Evolutionary conservation across 2,329 filamentous ascomycete genomes (phyloP), one percentile per base, ranked within the genome.

Genomic region (Fusarium goolgardi): DNA sequence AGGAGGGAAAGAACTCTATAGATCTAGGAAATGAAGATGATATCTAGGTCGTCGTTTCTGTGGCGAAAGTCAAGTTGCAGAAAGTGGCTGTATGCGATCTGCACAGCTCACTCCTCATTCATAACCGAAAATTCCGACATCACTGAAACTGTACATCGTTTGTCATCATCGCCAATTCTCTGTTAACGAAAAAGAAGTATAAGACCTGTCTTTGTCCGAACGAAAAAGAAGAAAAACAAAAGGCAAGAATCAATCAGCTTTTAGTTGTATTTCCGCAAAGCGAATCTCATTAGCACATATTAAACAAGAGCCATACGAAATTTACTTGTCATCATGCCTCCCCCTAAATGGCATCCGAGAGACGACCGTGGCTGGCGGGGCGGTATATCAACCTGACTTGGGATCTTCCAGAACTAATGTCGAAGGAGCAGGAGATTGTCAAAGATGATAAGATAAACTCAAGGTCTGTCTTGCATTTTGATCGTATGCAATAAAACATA

Each of bases 381-480:
- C 54, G 66, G 11, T 70, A 67, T 21, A 35, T 64, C 3, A 70
- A 70, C 11, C 35, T 70, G 18, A 70, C 63, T 4, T 70, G 67
- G 63, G 67, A 70, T 39, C 49, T 71, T 8, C 52, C 61, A 2
- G 55, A 70, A 18, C 44, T 70, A 3, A 61, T 68, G 52, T 32
- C 37, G 0, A 70, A 70, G 29, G 23, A 62, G 6, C 23, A 39
- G 3, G 58, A 63, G 5, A 63, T 63, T 18, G 21, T 63, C 0
- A 34, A 34, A 3, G 58, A 39, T 12, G 50, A 63, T 5, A 63
- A 63, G 50, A 63, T 5, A 63, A 63, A n/a, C 43, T 63, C 3
- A 63, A 63, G 21, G 50, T 63, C 5, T 31, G 59, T 29, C 58
- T 63, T 10, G n/a, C 12, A 1, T 47, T 37, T 27, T 63, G 35